These are phyloP conservation scores for Monascus purpureus DNA, from an alignment of 495 filamentous ascomycete species.

Conservation along the genomic window DNA sequence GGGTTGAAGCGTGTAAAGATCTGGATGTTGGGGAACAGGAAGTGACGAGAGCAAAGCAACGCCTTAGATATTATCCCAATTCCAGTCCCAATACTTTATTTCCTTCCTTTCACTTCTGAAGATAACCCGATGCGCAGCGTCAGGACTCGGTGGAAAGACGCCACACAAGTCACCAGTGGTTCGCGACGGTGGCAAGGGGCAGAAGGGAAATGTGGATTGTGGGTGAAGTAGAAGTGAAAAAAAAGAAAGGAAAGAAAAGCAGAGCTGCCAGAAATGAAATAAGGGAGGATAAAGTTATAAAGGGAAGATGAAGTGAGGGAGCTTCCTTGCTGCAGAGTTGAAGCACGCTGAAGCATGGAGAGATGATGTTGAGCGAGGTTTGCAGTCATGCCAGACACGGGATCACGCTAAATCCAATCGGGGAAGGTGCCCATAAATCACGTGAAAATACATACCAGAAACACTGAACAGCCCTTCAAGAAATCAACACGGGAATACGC, in stretches of 20 bases:
- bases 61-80: conserved; percentile 6
- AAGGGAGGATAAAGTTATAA: too few relatives aligned
- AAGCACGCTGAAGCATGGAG: not conserved
- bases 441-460: too few relatives aligned
- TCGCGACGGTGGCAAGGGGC: not conserved
- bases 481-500: too few relatives aligned
- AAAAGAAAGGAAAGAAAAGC: conserved; percentile 6
- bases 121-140: not conserved
- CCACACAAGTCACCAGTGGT: too few relatives aligned
- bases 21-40: conserved; percentile 4
- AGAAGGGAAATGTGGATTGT: conserved; percentile 3
- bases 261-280: conserved; percentile 4
- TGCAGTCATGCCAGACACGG: conserved; percentile 2
- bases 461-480: too few relatives aligned
- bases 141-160: too few relatives aligned
- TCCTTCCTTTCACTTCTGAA: conserved; percentile 3
- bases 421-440: conserved; percentile 3
- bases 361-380: conserved; percentile 1
- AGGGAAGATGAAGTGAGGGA: too few relatives aligned
- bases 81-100: conserved; percentile 6
- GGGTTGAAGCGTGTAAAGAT: conserved; percentile 9
- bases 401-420: conserved; percentile 9
- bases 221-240: conserved; percentile 2
- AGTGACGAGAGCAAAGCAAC: conserved; percentile 8
- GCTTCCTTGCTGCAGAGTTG: too few relatives aligned